A percentile compares a stretch with the other conserved stretches of the same genome.
phyloP scores from a whole-genome alignment of 345 rosid genomes.

The Populus nigra region DNA sequence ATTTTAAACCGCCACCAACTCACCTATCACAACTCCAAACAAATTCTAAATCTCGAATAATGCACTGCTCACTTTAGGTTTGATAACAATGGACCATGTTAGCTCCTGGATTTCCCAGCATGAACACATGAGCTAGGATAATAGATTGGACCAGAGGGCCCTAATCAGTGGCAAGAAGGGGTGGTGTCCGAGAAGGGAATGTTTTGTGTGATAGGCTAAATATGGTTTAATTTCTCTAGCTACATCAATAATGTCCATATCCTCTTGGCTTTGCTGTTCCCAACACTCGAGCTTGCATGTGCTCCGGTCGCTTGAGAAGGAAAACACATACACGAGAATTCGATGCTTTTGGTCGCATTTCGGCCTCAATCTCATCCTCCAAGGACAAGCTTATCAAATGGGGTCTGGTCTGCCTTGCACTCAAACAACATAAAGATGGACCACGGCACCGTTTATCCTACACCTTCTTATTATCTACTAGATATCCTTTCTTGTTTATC shows the following conservation, averaged over 20 bases:
- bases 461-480: background rate
- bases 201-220: conserved; percentile 11
- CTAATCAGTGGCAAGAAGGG: background rate
- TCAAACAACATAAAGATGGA: conserved; percentile 21
- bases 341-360: conserved; percentile 29
- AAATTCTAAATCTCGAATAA: too few relatives aligned
- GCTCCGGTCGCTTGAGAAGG: conserved; percentile 31
- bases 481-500: too few relatives aligned
- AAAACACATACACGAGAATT: conserved; percentile 24
- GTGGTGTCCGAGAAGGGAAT: conserved; percentile 16
- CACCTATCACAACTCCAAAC: too few relatives aligned
- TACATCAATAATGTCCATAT: background rate
- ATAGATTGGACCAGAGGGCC: background rate
- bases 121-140: background rate
- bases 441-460: conserved; percentile 2
- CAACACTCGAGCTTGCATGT: conserved; percentile 29
- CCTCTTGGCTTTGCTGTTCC: background rate
- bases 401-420: conserved; percentile 17
- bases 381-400: conserved; percentile 18
- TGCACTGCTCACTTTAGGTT: too few relatives aligned
- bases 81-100: too few relatives aligned
- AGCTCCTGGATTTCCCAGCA: background rate
- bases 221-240: background rate
- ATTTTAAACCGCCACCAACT: too few relatives aligned
- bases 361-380: background rate